Base-by-base conservation (phyloP, 2,329 filamentous ascomycete species). In the Talaromyces atroroseus region DNA sequence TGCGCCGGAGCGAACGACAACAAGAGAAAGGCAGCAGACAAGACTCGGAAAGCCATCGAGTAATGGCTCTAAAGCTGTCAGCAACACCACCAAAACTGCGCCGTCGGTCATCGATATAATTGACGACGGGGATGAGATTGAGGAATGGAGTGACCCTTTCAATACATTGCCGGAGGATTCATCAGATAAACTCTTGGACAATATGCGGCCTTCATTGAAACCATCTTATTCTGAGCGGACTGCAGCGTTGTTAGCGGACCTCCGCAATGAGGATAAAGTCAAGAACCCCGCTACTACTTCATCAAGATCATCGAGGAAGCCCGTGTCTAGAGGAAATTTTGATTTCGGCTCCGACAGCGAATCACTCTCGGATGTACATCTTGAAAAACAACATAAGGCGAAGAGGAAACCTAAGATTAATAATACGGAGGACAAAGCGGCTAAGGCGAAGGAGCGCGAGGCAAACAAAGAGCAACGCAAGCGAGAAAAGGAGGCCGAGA, bases 371-470 rank as follows among this genome's bases (percentile, higher is more conserved):
- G 66, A 65, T 55, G 64, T 84, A 5, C 80, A 80, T 1, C 48
- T 29, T 2, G 48, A n/a, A 23, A 24, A 44, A 24, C 26, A 49
- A 29, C 2, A 8, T 8, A 58, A 52, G 44, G 56, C 63, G n/a
- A 63, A 60, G 44, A 78, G 68, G 48, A 67, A 73, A 38, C 68
- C 73, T 12, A 85, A 78, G 63, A 72, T 74, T 29, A 29, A 29
- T 7, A 71, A 75, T 10, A 72, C 70, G 48, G 68, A 62, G 20
- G 69, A 72, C 12, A 75, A 72, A 55, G 68, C 70, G 46, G 77
- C 76, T 2, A 80, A 76, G 59, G 81, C 82, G 21, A 74, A 73
- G 0, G 82, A 84, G 48, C 82, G 79, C 58, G 80, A 81, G 52
- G 68, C 65, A 8, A 62, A 63, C 7, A 76, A 73, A 58, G 74